Base-by-base conservation (phyloP, 805 yeast genomes). In the Yamadazyma paraphyllophila region DNA sequence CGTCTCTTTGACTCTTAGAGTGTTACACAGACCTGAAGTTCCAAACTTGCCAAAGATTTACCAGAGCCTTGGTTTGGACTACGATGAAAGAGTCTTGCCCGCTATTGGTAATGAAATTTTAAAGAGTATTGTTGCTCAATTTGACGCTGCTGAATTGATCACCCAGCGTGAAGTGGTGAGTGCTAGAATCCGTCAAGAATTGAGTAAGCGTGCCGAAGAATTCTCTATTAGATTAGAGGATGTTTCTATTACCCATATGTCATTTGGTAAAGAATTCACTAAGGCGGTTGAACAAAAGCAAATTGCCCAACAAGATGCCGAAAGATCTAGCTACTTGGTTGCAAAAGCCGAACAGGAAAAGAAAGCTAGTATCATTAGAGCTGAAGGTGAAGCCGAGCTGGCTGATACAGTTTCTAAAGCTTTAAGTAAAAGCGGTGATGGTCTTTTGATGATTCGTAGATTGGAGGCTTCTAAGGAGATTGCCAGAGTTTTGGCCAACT, bases 291-390 rank as follows among this genome's bases (percentile, higher is more conserved):
- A 94, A 72, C 96, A 88, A 72, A 94, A 94, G 66, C 98, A 94
- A 71, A 95, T 94, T 69, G 99, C 99, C 27, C 99, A 94, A 73
- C 99, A 94, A 71, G 99, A 94, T 63, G 98, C 99, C 17, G 98
- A 94, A 74, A 80, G 99, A 56, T 97, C 98, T 48, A 86, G 85
- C 61, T 94, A 81, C 62, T 74, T 88, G 43, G 97, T 94, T 45
- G 97, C 91, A 62, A 86, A 86, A 63, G 98, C 98, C 7, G 97
- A 94, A 67, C 99, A 94, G 72, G 98, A 92, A 67, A 82, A 96
- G 63, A 91, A 86, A 66, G 99, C 98, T 2, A 74, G 88, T 39
- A 89, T 94, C 58, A 91, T 94, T 55, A 82, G 98, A 60, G 99
- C 99, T 25, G 99, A 94, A 70, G 99, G 98, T 71, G 99, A 94